These are phyloP conservation scores for Sclerotinia trifoliorum DNA, from an alignment of 2,329 filamentous ascomycete genomes.

Conservation along the genomic window DNA sequence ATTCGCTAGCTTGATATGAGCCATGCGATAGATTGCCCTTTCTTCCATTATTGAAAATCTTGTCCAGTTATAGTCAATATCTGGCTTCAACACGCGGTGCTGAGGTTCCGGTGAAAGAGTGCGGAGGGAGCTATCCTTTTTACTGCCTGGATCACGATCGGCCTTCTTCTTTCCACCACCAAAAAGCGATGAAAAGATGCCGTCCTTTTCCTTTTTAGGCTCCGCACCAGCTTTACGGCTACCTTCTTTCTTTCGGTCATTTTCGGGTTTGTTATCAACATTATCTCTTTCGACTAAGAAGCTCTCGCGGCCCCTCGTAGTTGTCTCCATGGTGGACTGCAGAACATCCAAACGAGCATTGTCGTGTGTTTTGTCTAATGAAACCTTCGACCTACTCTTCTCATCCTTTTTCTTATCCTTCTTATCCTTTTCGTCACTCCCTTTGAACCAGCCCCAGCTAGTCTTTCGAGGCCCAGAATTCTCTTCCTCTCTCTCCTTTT, in stretches of 20 bases:
- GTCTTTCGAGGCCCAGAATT: slow-evolving; percentile 69
- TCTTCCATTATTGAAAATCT: slow-evolving; percentile 94
- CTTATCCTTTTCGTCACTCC: slow-evolving; percentile 72
- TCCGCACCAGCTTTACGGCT: slow-evolving; percentile 68
- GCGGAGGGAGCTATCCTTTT: slow-evolving; percentile 70
- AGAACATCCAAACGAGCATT: slow-evolving; percentile 81
- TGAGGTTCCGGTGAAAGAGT: slow-evolving; percentile 79
- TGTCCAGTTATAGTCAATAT: slow-evolving; percentile 95
- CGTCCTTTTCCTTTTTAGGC: slow-evolving; percentile 87
- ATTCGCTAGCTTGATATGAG: slow-evolving; percentile 98
- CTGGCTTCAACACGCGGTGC: slow-evolving; percentile 71
- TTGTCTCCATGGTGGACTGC: slow-evolving; percentile 79
- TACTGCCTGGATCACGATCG: slow-evolving; percentile 70
- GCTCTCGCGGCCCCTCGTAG: slow-evolving; percentile 72
- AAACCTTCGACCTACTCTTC: slow-evolving; percentile 60
- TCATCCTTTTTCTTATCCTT: slow-evolving; percentile 64
- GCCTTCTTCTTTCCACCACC: slow-evolving; percentile 85
- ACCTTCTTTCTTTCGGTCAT: slow-evolving; percentile 80
- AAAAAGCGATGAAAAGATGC: slow-evolving; percentile 92
- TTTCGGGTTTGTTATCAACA: slow-evolving; percentile 68
- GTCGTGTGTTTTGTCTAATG: slow-evolving; percentile 64
- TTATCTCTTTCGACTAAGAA: slow-evolving; percentile 77
- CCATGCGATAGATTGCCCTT: slow-evolving; percentile 96
- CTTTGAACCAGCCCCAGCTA: slow-evolving; percentile 80
- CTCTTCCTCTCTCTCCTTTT: slow-evolving; percentile 58